Base-by-base conservation (phyloP, 148 eudicot species). In the Vaccinium macrocarpon region DNA sequence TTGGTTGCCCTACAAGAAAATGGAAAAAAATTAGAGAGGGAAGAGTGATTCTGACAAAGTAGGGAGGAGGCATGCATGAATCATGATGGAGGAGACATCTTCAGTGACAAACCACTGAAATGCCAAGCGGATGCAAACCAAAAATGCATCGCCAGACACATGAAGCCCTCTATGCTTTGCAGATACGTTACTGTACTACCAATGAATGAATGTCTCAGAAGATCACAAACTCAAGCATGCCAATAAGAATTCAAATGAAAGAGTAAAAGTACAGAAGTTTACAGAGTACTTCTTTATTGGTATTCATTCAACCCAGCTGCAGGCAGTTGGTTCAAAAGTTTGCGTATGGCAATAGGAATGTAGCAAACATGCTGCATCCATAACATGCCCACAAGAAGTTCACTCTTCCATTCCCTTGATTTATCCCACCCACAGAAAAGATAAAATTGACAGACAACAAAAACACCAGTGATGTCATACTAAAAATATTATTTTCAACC, bases 1-100 rank as follows among this genome's bases (percentile, higher is more conserved):
- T 46, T 81, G 86, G 86, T 91, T 81, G 48, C 64, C 88, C 98
- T 93, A 79, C 55, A 86, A 27, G 81, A 78, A 53, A 19, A 78
- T 23, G n/a, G 68, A 80, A 32, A 89, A 82, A 76, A 11, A 72
- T 68, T 25, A 76, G 74, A 59, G 51, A 72, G 1, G 9, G 16
- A 46, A 73, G 42, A 11, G 29, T 57, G 64, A 50, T 16, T 42
- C 77, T 16, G 32, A 56, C 79, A 16, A 62, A 64, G 81, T 18
- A 79, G 70, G 29, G 51, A 74, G 23, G 64, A 18, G 11, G 25
- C n/a, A 46, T 74, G 21, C 16, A 70, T 52, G n/a, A n/a, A n/a
- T n/a, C n/a, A n/a, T n/a, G 52, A 16, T 12, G 32, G 32, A 50
- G 38, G 14, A 80, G 18, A 80, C 0, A 55, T 79, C 70, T 18